Evolutionary conservation across 2,329 filamentous ascomycete genomes (phyloP), one percentile per base, ranked within the genome.

Genomic region (Fusarium bactridioides): DNA sequence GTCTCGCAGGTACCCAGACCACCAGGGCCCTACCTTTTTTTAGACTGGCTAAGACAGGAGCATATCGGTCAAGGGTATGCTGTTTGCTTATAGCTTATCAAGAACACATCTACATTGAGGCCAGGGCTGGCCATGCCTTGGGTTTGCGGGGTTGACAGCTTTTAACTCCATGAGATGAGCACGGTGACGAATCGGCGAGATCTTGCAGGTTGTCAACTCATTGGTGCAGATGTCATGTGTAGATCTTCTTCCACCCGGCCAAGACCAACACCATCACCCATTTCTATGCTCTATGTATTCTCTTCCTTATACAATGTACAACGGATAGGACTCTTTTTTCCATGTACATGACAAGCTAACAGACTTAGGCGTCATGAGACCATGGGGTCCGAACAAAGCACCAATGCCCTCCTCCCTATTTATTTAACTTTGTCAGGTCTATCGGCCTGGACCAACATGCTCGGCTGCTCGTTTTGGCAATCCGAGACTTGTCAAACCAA

Each of bases 61-160:
- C 37, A 35, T 48, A 53, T 54, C 43, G 29, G 57, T 44, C 68
- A 69, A 65, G 64, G 69, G 47, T 38, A 31, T 43, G 23, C 33
- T 38, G 29, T 25, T 48, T 16, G 31, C 25, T 27, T 25, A 12
- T 38, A 64, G 37, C 58, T 23, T 38, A 35, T 37, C 41, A 45
- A 45, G 33, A 43, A 45, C 44, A 31, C 38, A 35, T 31, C 15
- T 43, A 60, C 31, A 33, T 33, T 33, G 31, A 50, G 47, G 16
- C 61, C 53, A 33, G 35, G 29, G 10, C 53, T 27, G 40, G 25
- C 25, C 67, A 63, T 55, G 35, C 53, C 45, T 38, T 43, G 33
- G 48, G 56, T 70, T 54, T 66, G 44, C 58, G 63, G 67, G 68
- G 53, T 69, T 58, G 50, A 51, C 44, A 61, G 45, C 54, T 64